Conservation (phyloP, 352 stramenopile species). For the Globisporangium okanoganense region DNA sequence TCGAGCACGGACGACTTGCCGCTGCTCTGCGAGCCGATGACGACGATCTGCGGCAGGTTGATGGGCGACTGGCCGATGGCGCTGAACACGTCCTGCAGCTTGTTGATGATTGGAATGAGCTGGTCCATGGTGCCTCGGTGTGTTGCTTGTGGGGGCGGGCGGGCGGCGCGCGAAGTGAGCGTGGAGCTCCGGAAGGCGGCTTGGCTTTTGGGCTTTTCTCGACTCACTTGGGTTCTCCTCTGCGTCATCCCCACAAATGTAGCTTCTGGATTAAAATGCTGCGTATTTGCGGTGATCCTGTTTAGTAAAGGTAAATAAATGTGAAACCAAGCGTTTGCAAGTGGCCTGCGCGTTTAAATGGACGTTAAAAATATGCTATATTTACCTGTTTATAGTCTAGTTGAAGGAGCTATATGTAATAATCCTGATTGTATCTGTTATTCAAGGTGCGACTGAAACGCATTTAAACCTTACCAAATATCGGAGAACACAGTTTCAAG, state of each 20-base stretch:
- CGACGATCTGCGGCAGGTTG: constrained; percentile 98
- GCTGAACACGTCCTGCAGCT: constrained; percentile 99
- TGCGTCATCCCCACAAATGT: not conserved
- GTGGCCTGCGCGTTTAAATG: not conserved
- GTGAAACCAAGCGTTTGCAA: not conserved
- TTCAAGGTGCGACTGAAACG: not conserved
- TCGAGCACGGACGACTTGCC: constrained; percentile 97
- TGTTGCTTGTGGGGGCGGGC: not conserved
- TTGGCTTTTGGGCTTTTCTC: too few relatives aligned
- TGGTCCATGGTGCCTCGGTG: constrained; percentile 91
- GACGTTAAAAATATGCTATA: not conserved
- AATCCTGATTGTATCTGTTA: not conserved
- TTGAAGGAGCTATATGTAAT: not conserved
- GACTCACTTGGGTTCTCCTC: not conserved
- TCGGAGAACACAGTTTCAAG: too few relatives aligned
- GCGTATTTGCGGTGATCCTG: not conserved
- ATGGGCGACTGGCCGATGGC: constrained; percentile 94
- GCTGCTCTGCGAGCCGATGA: constrained; percentile 96
- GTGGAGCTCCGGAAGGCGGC: too few relatives aligned
- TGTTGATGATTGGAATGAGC: constrained; percentile 99
- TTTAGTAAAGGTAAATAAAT: not conserved
- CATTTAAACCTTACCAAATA: too few relatives aligned
- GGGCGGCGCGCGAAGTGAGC: not conserved
- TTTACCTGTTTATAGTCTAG: not conserved
- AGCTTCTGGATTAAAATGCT: not conserved